Evolutionary conservation across 2,329 filamentous ascomycete genomes (phyloP), one percentile per base, ranked within the genome.

Genomic region (Uncinocarpus reesii): DNA sequence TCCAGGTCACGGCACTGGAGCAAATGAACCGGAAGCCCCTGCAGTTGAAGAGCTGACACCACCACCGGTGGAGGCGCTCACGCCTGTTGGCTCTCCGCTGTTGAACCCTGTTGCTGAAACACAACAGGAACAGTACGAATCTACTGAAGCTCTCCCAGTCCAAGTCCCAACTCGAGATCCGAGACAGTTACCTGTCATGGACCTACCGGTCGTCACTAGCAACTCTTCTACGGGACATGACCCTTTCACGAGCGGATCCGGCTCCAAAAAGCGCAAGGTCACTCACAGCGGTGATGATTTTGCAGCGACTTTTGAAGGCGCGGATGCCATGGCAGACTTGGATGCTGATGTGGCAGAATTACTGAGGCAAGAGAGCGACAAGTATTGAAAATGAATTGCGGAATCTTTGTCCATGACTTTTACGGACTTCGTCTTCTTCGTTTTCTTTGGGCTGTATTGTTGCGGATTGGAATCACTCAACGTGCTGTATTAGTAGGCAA

Each of bases 21-120:
- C 44, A 23, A 34, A 46, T 29, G 48, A 44, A 13, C 40, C 28
- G 16, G 48, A 48, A 40, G 56, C 58, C 32, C 56, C 60, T 7
- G 50, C 40, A 7, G 53, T 57, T n/a, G 55, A 58, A 53, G 56
- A 62, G 37, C 34, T 45, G 84, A 86, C 54, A 78, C 79, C 10
- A 79, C 89, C 90, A 1, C 80, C 89, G 56, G 76, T 94, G 49
- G 90, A 96, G 65, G 84, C 82, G 4, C 74, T 95, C 48, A 95
- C 89, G 0, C 75, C 77, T 16, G 68, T 73, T 43, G 71, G 67
- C 6, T 74, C 71, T 4, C 73, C 73, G 0, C 60, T 64, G 43
- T 66, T 63, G 45, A 61, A 51, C 21, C 40, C 50, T 26, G 32
- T 20, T 26, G n/a, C 24, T 2, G 35, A 43, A 20, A 15, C 23